These are phyloP conservation scores for Nitzschia putrida DNA, from an alignment of 108 stramenopile species.

Conservation along the genomic window DNA sequence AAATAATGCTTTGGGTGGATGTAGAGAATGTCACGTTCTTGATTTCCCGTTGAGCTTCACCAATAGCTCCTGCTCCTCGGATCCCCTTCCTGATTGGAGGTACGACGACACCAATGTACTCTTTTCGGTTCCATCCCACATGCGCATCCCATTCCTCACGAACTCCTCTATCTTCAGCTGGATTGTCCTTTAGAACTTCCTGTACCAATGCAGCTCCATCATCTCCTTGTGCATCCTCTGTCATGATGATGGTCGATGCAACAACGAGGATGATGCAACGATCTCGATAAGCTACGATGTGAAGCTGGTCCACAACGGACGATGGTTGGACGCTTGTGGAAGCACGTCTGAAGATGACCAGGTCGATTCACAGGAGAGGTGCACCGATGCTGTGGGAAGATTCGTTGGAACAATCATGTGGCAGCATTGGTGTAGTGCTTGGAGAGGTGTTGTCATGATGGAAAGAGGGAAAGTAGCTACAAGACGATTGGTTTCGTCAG, in stretches of 20 bases:
- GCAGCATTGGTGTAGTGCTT: too few relatives aligned
- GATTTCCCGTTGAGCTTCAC: too few relatives aligned
- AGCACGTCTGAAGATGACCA: not conserved
- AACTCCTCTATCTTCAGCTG: slow-evolving; percentile 50
- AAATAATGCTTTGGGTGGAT: too few relatives aligned
- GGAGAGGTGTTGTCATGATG: too few relatives aligned
- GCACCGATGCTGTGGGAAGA: not conserved
- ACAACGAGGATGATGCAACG: too few relatives aligned
- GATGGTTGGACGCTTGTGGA: not conserved
- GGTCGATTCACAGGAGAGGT: not conserved
- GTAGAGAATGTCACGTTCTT: too few relatives aligned
- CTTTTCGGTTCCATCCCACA: slow-evolving; percentile 60
- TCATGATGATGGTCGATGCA: not conserved
- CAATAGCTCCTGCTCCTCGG: too few relatives aligned
- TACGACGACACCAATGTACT: slow-evolving; percentile 27
- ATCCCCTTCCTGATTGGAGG: too few relatives aligned
- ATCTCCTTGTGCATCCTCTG: slow-evolving; percentile 20
- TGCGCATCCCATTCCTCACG: slow-evolving; percentile 56
- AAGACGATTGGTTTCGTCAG: too few relatives aligned
- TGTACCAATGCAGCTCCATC: slow-evolving; percentile 48
- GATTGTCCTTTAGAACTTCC: slow-evolving; percentile 50
- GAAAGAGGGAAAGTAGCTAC: too few relatives aligned
- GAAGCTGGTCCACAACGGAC: not conserved
- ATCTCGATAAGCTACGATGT: too few relatives aligned
- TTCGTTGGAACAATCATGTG: not conserved